Percentiles rank a stretch among this genome's conserved stretches.
These are phyloP conservation scores for Blastomyces emzantsi DNA, from an alignment of 2,329 filamentous ascomycete genomes.

Conservation along the genomic window DNA sequence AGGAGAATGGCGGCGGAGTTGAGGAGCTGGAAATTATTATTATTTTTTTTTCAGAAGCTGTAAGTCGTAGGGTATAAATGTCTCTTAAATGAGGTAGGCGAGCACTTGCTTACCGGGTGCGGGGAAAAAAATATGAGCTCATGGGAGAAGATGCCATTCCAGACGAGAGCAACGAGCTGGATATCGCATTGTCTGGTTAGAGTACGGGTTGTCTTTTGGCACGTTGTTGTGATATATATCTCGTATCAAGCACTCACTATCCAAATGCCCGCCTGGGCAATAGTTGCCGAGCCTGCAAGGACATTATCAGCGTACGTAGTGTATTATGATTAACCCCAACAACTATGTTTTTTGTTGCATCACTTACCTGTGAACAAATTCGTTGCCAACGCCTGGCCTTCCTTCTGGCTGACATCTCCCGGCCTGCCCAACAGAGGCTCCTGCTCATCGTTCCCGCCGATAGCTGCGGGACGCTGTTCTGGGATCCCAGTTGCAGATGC, in stretches of 20 bases:
- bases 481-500: constrained; percentile 61
- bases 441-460: constrained; percentile 41
- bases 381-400: constrained; percentile 53
- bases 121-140: constrained; percentile 74
- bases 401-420: constrained; percentile 63
- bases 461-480: constrained; percentile 38
- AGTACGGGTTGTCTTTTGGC: background rate
- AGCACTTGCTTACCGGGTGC: constrained; percentile 58
- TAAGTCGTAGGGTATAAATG: background rate
- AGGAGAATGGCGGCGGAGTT: constrained; percentile 61
- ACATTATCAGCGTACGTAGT: background rate
- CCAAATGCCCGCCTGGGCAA: constrained; percentile 70
- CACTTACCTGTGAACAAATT: constrained; percentile 67
- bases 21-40: constrained; percentile 33
- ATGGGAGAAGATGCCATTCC: constrained; percentile 63
- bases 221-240: background rate
- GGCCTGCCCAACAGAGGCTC: constrained; percentile 62
- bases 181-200: background rate
- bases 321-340: constrained; percentile 9
- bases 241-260: constrained; percentile 42
- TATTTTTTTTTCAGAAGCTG: constrained; percentile 4
- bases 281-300: constrained; percentile 60
- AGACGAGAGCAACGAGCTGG: constrained; percentile 63
- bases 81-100: no score
- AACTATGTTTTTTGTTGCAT: background rate